A percentile compares a stretch with the other conserved stretches of the same genome.
Conservation (phyloP, 2,329 filamentous ascomycete species). For the Rhytidhysteron rufulum region DNA sequence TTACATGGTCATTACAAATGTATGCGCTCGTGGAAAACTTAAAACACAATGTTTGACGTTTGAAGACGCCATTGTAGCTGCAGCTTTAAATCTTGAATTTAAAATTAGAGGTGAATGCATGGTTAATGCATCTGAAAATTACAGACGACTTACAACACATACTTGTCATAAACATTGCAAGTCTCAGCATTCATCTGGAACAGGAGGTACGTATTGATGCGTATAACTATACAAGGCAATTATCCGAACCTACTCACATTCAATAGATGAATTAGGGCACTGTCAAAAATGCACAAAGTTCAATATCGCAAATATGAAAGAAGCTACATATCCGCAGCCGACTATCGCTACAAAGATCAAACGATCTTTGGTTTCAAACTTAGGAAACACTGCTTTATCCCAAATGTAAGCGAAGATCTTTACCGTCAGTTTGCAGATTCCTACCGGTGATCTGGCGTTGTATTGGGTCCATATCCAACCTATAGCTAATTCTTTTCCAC, state of each 20-base stretch:
- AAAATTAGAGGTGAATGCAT: slow-evolving; percentile 18
- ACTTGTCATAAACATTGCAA: slow-evolving; percentile 30
- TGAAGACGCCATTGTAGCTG: slow-evolving; percentile 27
- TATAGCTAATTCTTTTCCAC: not conserved
- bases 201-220: slow-evolving; percentile 11
- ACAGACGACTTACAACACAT: slow-evolving; percentile 13
- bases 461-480: too few relatives aligned
- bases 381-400: slow-evolving; percentile 26
- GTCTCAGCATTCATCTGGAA: slow-evolving; percentile 15
- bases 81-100: slow-evolving; percentile 21
- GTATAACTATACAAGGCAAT: not conserved
- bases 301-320: slow-evolving; percentile 17
- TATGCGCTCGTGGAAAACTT: slow-evolving; percentile 17
- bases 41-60: slow-evolving; percentile 28
- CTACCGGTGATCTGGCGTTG: not conserved
- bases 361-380: slow-evolving; percentile 23
- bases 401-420: slow-evolving; percentile 17
- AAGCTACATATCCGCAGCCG: slow-evolving; percentile 17
- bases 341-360: slow-evolving; percentile 29
- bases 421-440: not conserved
- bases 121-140: slow-evolving; percentile 3
- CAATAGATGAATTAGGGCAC: slow-evolving; percentile 25
- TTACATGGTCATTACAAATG: slow-evolving; percentile 28
- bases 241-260: not conserved
- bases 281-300: slow-evolving; percentile 29